Evolutionary conservation across 129 eudicot genomes (phyloP).

Genomic region (Pittosporum tobira): DNA sequence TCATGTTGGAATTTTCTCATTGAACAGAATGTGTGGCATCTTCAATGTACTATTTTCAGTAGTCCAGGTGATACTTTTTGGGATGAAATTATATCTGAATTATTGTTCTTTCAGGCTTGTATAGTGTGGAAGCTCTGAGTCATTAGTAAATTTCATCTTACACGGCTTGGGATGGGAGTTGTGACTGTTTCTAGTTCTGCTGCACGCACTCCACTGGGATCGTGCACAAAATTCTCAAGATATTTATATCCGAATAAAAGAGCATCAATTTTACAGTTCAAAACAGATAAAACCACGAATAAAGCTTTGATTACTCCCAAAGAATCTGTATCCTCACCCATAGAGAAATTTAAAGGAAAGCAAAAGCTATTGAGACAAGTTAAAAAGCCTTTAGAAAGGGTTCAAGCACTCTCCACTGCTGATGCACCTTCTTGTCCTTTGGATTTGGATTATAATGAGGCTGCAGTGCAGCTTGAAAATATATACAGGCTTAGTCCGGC

Average conservation of each 20-base stretch:
- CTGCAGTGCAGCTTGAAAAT: slow-evolving; percentile 78
- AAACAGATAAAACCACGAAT: slow-evolving; percentile 50
- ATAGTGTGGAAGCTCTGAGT: slow-evolving; percentile 1
- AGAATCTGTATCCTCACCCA: slow-evolving; percentile 42
- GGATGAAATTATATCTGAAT: too few species aligned
- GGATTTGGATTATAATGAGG: slow-evolving; percentile 74
- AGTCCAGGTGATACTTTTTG: too few species aligned
- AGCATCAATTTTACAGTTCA: slow-evolving; percentile 44
- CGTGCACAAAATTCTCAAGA: slow-evolving; percentile 38
- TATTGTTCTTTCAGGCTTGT: slow-evolving; percentile 26
- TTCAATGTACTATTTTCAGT: too few species aligned
- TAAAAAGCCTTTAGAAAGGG: slow-evolving; percentile 48
- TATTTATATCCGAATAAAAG: slow-evolving; percentile 34
- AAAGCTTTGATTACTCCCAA: slow-evolving; percentile 45
- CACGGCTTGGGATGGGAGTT: slow-evolving; percentile 79
- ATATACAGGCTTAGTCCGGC: slow-evolving; percentile 67
- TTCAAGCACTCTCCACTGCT: slow-evolving; percentile 45
- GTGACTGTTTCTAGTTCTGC: slow-evolving; percentile 87
- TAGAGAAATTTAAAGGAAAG: slow-evolving; percentile 49
- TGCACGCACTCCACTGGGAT: slow-evolving; percentile 61
- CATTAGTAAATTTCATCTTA: slow-evolving; percentile 7
- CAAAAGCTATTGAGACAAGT: slow-evolving; percentile 42
- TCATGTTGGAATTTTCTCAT: too few species aligned
- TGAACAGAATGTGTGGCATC: too few species aligned
- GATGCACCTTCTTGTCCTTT: slow-evolving; percentile 53